Conservation (phyloP, 2,329 filamentous ascomycete species). For the Sporothrix brasiliensis region DNA sequence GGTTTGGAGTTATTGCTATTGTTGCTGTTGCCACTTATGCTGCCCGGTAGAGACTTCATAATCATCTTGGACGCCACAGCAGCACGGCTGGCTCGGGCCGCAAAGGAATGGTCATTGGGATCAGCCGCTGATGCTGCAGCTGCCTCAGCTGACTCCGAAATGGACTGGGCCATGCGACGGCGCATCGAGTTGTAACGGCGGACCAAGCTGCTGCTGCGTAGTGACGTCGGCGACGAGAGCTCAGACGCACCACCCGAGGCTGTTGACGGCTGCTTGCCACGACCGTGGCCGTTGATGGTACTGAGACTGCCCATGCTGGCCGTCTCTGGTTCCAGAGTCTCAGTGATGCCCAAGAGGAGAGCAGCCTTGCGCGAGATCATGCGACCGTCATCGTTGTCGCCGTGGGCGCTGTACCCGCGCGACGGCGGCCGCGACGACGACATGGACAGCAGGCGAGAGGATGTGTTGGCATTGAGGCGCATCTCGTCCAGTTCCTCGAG, state of each 20-base stretch:
- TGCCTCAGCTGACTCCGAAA: not conserved
- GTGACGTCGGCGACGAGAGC: not conserved
- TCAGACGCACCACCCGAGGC: not conserved
- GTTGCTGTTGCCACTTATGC: not conserved
- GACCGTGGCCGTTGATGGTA: not conserved
- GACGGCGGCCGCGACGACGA: slow-evolving; percentile 28
- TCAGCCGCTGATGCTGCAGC: not conserved
- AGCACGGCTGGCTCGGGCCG: not conserved
- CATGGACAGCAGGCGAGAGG: slow-evolving; percentile 22
- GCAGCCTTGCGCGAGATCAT: slow-evolving; percentile 38
- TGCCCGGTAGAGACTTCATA: slow-evolving; percentile 9
- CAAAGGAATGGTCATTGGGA: slow-evolving; percentile 17
- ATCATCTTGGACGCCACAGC: slow-evolving; percentile 12
- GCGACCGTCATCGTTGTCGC: slow-evolving; percentile 36
- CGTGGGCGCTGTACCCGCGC: slow-evolving; percentile 24
- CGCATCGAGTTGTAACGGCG: slow-evolving; percentile 33
- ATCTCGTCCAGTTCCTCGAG: slow-evolving; percentile 20
- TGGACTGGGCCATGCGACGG: not conserved
- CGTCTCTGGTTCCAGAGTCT: slow-evolving; percentile 28
- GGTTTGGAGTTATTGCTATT: not conserved
- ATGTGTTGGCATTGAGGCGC: not conserved
- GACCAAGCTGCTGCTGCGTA: not conserved
- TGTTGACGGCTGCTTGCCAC: not conserved
- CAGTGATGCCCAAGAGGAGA: slow-evolving; percentile 34
- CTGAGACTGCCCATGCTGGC: not conserved